Conservation (phyloP, 495 filamentous ascomycete genomes). For the Penicillium odoratum region DNA sequence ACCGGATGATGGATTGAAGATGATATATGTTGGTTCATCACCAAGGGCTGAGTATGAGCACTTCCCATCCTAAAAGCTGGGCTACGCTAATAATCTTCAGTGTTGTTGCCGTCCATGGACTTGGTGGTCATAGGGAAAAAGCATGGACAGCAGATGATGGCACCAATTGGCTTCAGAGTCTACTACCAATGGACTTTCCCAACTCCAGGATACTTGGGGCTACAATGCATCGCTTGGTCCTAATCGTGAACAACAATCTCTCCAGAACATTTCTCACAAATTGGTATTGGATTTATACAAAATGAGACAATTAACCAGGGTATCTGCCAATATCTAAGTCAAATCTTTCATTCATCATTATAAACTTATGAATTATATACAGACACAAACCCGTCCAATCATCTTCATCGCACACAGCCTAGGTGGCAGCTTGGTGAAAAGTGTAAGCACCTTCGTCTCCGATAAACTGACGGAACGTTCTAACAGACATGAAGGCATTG, state of each 20-base stretch:
- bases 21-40: constrained; percentile 4
- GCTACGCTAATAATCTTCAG: constrained; percentile 2
- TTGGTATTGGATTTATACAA: constrained; percentile 33
- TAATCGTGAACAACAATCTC: constrained; percentile 18
- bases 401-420: constrained; percentile 38
- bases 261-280: constrained; percentile 29
- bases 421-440: constrained; percentile 35
- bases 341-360: not conserved
- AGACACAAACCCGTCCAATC: constrained; percentile 28
- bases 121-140: constrained; percentile 27
- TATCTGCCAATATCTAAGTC: constrained; percentile 4
- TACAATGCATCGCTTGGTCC: constrained; percentile 37
- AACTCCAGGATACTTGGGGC: constrained; percentile 50
- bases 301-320: constrained; percentile 22
- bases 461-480: not conserved
- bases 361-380: not conserved
- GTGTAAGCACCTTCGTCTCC: constrained; percentile 14
- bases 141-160: constrained; percentile 42
- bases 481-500: constrained; percentile 7
- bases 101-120: constrained; percentile 32
- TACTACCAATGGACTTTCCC: constrained; percentile 46
- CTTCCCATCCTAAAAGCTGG: not conserved
- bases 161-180: constrained; percentile 48
- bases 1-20: constrained; percentile 9
- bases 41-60: constrained; percentile 8